These are phyloP conservation scores for Alternaria hordeiaustralica DNA, from an alignment of 2,329 filamentous ascomycete species.

Conservation along the genomic window DNA sequence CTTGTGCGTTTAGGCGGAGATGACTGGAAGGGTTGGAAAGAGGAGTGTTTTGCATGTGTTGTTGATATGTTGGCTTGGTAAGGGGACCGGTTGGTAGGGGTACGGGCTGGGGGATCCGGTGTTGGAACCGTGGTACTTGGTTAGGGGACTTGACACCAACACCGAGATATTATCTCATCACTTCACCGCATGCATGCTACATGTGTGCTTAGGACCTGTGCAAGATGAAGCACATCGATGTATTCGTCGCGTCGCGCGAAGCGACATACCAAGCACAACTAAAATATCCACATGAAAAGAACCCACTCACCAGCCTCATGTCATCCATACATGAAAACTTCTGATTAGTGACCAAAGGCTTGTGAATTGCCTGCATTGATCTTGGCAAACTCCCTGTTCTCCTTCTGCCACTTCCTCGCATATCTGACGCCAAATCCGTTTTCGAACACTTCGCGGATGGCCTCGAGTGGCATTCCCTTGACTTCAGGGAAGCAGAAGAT, in stretches of 20 bases:
- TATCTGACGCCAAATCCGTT: constrained; percentile 47
- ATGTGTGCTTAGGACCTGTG: neutral
- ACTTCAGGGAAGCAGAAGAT: constrained; percentile 49
- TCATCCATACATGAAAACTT: neutral
- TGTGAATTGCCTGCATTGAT: constrained; percentile 28
- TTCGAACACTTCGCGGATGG: constrained; percentile 44
- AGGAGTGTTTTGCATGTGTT: neutral
- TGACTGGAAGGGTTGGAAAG: neutral
- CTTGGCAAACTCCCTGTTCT: constrained; percentile 45
- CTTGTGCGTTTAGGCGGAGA: neutral
- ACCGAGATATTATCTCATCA: neutral
- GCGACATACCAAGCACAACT: neutral
- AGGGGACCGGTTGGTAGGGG: neutral
- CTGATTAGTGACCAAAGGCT: constrained; percentile 27
- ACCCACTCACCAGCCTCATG: neutral
- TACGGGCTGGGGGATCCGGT: neutral
- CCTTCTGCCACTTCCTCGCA: constrained; percentile 45
- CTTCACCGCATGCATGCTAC: neutral
- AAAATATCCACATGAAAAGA: neutral
- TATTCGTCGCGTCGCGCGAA: neutral
- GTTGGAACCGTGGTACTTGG: neutral
- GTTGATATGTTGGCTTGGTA: neutral
- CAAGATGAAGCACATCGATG: neutral
- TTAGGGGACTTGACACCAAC: neutral
- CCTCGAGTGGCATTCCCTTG: constrained; percentile 46